These are phyloP conservation scores for Colletotrichum theobromicola DNA, from an alignment of 2,329 filamentous ascomycete species.

Conservation along the genomic window DNA sequence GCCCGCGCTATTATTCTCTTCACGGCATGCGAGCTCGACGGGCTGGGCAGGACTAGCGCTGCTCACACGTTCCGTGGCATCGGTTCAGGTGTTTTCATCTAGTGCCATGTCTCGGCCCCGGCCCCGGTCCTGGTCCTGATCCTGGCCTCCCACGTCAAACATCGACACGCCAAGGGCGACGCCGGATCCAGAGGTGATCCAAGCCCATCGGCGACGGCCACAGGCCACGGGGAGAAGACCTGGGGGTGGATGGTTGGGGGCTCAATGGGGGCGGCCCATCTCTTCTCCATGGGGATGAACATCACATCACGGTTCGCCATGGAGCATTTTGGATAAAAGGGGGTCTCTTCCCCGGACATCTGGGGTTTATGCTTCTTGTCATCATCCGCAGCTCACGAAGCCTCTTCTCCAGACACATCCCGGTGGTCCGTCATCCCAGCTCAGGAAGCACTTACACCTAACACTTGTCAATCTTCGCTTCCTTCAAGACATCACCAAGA, in stretches of 20 bases:
- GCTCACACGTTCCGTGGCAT: background rate
- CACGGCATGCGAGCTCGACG: background rate
- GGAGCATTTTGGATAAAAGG: background rate
- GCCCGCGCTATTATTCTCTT: background rate
- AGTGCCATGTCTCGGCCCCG: background rate
- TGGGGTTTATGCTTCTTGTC: background rate
- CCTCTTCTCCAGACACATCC: background rate
- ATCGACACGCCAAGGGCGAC: background rate
- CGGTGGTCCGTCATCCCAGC: background rate
- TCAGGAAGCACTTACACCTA: background rate
- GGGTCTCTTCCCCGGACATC: background rate
- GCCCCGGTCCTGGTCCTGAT: background rate
- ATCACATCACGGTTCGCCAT: background rate
- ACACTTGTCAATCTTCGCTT: background rate
- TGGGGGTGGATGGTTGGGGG: slow-evolving; percentile 7
- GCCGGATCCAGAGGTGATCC: background rate
- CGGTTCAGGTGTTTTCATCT: background rate
- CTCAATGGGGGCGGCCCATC: background rate
- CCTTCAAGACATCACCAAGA: background rate
- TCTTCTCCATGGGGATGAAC: background rate
- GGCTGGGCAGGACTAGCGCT: background rate
- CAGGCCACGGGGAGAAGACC: background rate
- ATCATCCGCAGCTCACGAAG: background rate
- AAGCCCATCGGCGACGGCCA: background rate
- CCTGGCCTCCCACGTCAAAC: background rate